Conservation (phyloP, 805 yeast species). For the Candida hungchunana region DNA sequence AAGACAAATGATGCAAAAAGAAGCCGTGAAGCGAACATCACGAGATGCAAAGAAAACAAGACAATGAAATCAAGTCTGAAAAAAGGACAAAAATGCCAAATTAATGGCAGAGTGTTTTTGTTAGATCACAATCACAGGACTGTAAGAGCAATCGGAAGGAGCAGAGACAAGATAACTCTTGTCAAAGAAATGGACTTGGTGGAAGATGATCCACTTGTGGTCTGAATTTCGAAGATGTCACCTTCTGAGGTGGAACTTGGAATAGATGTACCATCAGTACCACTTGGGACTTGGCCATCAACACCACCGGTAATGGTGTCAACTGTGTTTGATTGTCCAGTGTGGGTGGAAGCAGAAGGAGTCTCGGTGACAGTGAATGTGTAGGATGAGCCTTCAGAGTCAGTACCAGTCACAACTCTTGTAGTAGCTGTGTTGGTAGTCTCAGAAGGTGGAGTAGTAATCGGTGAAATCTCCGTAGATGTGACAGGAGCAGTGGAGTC, state of each 20-base stretch:
- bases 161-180: constrained; percentile 4
- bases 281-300: background rate
- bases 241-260: constrained; percentile 1
- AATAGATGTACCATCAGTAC: background rate
- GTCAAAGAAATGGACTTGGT: constrained; percentile 3
- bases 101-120: background rate
- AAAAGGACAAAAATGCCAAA: too few relatives aligned
- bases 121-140: constrained; percentile 3
- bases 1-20: background rate
- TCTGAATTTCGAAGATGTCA: constrained; percentile 1
- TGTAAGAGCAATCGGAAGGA: constrained; percentile 2
- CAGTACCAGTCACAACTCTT: constrained; percentile 10
- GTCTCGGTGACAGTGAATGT: constrained; percentile 6
- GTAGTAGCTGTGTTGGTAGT: constrained; percentile 1
- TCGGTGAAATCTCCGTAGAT: too few relatives aligned
- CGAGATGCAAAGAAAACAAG: background rate
- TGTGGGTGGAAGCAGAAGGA: constrained; percentile 3
- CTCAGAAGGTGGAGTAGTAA: background rate
- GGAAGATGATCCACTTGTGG: constrained; percentile 11
- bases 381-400: constrained; percentile 4
- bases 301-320: constrained; percentile 4
- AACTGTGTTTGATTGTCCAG: constrained; percentile 10
- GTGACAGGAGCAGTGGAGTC: too few relatives aligned
- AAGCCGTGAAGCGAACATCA: background rate
- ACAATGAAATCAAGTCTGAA: too few relatives aligned